Base-by-base conservation (phyloP, 225 moss, liverwort and hornwort genomes). In the Anthoceros angustus region DNA sequence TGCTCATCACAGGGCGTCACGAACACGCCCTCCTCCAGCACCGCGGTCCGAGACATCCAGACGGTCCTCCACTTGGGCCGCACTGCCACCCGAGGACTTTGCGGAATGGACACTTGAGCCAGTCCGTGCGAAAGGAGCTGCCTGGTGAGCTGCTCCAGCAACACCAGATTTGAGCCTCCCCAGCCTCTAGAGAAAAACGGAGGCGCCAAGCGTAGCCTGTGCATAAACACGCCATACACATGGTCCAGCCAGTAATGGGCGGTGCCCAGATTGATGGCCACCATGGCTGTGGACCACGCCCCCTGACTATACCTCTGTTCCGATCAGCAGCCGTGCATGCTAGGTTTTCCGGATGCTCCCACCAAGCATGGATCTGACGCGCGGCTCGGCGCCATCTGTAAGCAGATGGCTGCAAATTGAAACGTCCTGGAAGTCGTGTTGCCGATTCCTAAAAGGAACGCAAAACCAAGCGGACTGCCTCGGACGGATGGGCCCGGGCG, bases 191-290 rank as follows among this genome's bases (percentile, higher is more conserved):
- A 84, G 80, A 98, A 98, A 70, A 98, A 98, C 11, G 85, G 87
- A 11, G 98, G 92, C 2, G 88, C 85, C 70, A 92, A 72, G 12
- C 74, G 80, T 77, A 89, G 74, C 70, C 92, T 78, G 74, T 98
- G 98, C 89, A 92, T 89, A 68, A 98, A 63, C 3, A 86, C 79
- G 8, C 98, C 98, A 80, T 98, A 98, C 6, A 98, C 68, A 43
- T 98, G 98, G 64, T 98, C 98, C 40, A 98, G 71, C 87, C 82
- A 83, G 62, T 98, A 98, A 70, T 92, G 98, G 42, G 87, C 92
- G 45, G 80, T 67, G 41, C 89, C 98, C 66, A 98, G 69, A 65
- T 87, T 98, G 42, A 84, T 72, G 39, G 55, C 86, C 66, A 84
- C 91, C 95, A 95, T 90, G 64, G 68, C 23, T 32, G 32, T 32